Evolutionary conservation across 2,329 filamentous ascomycete species (phyloP), one percentile per base, ranked within the genome.

Genomic region (Ophiobolus disseminans): DNA sequence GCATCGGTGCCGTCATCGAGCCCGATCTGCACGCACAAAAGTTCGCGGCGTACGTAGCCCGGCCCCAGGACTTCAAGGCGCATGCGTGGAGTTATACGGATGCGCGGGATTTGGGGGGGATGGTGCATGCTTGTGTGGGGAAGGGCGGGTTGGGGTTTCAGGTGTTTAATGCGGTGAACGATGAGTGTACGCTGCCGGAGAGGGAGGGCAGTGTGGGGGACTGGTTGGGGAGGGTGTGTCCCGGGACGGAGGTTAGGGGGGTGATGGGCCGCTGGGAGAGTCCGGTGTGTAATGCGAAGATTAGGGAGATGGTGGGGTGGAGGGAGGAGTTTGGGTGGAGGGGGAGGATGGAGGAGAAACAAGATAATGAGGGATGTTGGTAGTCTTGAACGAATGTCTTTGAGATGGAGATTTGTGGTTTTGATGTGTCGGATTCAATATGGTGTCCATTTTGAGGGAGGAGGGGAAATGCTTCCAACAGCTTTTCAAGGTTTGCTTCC

Each of bases 41-140:
- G 23, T 85, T 86, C 50, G 66, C 74, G 0, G 65, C 58, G 1
- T 81, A 81, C 48, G 70, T 83, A 2, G 68, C 35, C 4, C 55
- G 78, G 23, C 82, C 83, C 0, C 71, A 74, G 50, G 75, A 75
- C 3, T 75, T 81, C 55, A 81, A 81, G 53, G 74, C 76, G 1
- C 83, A 86, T 63, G 83, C 78, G 0, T 86, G 83, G 83, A 78
- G 74, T 25, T 86, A 86, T 61, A 82, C 81, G 11, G 84, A 86
- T 66, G 81, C 80, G 1, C 66, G 82, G 2, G 83, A 86, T 58
- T 60, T 86, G 17, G 84, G 83, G 0, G 80, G 81, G 58, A 84
- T 86, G 54, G 83, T 81, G 53, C 71, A 85, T 47, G 60, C 79
- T 16, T 77, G 75, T 11, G 73, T 85, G n/a, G n/a, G 75, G 53